Base-by-base conservation (phyloP, 2,329 filamentous ascomycete species). In the Beauveria asiatica region DNA sequence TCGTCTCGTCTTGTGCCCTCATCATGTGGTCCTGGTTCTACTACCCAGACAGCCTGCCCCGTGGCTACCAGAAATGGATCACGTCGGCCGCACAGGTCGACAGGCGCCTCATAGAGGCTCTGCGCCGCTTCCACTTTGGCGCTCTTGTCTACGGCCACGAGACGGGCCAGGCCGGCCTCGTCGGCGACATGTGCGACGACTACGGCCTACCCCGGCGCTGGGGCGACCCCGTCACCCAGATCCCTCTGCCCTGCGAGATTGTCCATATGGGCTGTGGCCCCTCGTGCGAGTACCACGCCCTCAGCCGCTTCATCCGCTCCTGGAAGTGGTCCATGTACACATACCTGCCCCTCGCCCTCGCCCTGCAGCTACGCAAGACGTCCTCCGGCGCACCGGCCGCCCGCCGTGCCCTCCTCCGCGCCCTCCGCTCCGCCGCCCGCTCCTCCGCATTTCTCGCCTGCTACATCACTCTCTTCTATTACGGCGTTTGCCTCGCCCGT, bases 21-120 rank as follows among this genome's bases (percentile, higher is more conserved):
- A 86, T 95, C 65, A 96, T 95, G 91, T 93, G 89, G 87, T 83
- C 89, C 19, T 96, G 89, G 89, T 87, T 95, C 70, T 96, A 93
- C 74, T 72, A 78, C 10, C 89, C 90, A 0, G 78, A 83, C 41
- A 80, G 83, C 21, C 80, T 96, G 1, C 91, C 91, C 2, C 79
- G 76, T 30, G 80, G 86, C 45, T 95, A 95, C 75, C 87, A 85
- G 67, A 87, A 85, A 69, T 95, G 91, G 90, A 94, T 96, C 66
- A 83, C 81, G 45, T 85, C 86, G 23, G 88, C 87, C 3, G 90
- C 91, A 3, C 80, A 86, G 49, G 84, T 94, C 21, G 91, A 96
- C 70, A 67, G 74, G 16, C 87, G 90, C 7, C 81, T 96, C 27
- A 83, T 94, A 57, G 80, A 89, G 65, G 88, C 87, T 3, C 82